Conservation (phyloP, 352 stramenopile genomes). For the Pythium periplocum region DNA sequence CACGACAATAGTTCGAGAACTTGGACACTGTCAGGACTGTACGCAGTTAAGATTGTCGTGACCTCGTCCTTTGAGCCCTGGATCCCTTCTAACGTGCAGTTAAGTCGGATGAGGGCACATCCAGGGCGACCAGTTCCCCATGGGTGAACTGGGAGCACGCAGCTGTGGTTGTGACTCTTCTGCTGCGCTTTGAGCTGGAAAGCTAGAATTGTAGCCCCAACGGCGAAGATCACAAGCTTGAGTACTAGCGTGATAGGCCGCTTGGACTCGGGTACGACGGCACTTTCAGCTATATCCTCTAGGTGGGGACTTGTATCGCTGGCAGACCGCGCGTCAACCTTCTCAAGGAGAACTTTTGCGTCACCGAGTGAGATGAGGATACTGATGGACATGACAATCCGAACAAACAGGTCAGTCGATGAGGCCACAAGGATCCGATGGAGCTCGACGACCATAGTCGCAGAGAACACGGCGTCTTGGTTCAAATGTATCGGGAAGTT, state of each 20-base stretch:
- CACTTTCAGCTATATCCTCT: neutral
- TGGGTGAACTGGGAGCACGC: neutral
- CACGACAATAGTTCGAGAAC: neutral
- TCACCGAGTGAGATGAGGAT: neutral
- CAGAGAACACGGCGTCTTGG: neutral
- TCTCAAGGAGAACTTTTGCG: neutral
- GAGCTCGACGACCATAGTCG: neutral
- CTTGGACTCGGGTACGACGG: neutral
- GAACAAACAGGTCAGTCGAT: neutral
- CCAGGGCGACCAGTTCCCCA: neutral
- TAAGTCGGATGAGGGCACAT: neutral
- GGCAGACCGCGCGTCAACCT: too few relatives aligned
- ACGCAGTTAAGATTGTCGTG: neutral
- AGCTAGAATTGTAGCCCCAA: neutral
- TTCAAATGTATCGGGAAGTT: neutral
- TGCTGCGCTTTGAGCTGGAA: neutral
- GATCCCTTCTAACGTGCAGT: neutral
- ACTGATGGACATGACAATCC: neutral
- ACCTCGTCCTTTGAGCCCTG: neutral
- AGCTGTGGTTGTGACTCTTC: neutral
- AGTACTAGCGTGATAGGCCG: neutral
- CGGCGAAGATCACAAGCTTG: neutral
- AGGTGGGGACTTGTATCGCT: neutral
- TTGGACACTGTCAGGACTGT: neutral
- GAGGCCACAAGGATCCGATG: neutral